Conservation (phyloP, 371 early-diverging fungal genomes). For the Rhizopus stolonifer region DNA sequence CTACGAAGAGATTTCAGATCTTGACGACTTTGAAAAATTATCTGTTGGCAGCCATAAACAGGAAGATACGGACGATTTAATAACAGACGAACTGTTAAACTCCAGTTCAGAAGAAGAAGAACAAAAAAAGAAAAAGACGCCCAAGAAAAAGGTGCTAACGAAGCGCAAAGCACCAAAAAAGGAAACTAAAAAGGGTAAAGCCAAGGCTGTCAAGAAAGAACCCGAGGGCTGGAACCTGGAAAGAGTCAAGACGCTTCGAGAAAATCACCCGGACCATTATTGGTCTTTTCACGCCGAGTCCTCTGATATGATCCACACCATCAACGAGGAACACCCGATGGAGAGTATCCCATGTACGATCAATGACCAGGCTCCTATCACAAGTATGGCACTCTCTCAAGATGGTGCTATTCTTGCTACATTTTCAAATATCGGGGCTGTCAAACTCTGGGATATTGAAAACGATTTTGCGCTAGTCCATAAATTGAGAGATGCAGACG, state of each 20-base stretch:
- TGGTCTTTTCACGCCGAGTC: conserved; percentile 56
- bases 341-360: conserved; percentile 51
- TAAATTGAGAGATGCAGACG: conserved; percentile 73
- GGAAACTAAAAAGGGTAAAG: conserved; percentile 24
- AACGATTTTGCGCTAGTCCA: conserved; percentile 63
- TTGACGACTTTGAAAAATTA: conserved; percentile 13
- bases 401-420: conserved; percentile 85
- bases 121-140: conserved; percentile 6
- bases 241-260: conserved; percentile 44
- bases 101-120: conserved; percentile 9
- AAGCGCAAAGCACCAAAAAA: conserved; percentile 42
- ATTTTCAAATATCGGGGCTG: conserved; percentile 78
- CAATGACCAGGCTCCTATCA: conserved; percentile 63
- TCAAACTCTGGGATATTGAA: conserved; percentile 79
- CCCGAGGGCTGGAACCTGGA: conserved; percentile 39
- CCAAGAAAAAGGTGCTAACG: conserved; percentile 11
- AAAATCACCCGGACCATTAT: conserved; percentile 62
- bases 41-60: conserved; percentile 2
- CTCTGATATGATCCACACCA: conserved; percentile 51
- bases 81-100: conserved; percentile 17
- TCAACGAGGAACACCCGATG: conserved; percentile 68
- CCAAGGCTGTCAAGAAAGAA: conserved; percentile 7
- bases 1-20: conserved; percentile 19
- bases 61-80: conserved; percentile 15
- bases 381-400: conserved; percentile 76